A percentile compares a stretch with the other conserved stretches of the same genome.
Conservation (phyloP, 345 rosid genomes). For the Boechera stricta region DNA sequence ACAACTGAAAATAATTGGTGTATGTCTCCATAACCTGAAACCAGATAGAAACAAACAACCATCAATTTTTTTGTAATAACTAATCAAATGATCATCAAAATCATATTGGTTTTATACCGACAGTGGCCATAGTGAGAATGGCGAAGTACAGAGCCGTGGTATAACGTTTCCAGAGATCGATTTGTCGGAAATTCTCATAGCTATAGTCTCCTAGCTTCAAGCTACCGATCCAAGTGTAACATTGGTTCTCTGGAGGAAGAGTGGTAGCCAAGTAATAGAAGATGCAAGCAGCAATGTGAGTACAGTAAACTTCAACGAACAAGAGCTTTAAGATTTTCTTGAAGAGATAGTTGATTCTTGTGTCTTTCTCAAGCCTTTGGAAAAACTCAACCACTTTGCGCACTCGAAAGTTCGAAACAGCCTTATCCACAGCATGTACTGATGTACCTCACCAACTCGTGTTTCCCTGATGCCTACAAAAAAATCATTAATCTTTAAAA, state of each 20-base stretch:
- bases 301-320: too few species aligned
- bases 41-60: background rate
- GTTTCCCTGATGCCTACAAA: background rate
- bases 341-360: slow-evolving; percentile 71
- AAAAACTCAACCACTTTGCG: slow-evolving; percentile 60
- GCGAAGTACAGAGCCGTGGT: slow-evolving; percentile 86
- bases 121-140: slow-evolving; percentile 86
- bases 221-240: slow-evolving; percentile 68
- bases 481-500: too few species aligned
- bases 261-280: too few species aligned
- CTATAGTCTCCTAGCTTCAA: slow-evolving; percentile 74
- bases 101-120: slow-evolving; percentile 51
- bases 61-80: slow-evolving; percentile 18
- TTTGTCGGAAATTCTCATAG: slow-evolving; percentile 73
- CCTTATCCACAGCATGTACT: slow-evolving; percentile 62
- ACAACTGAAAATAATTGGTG: too few species aligned
- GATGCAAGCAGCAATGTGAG: too few species aligned
- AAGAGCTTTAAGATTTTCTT: slow-evolving; percentile 59
- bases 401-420: slow-evolving; percentile 55
- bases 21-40: slow-evolving; percentile 94
- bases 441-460: slow-evolving; percentile 73
- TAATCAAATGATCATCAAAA: too few species aligned
- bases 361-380: slow-evolving; percentile 72
- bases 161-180: slow-evolving; percentile 82
- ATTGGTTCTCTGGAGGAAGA: too few species aligned